Evolutionary conservation across 73 alveolate species (phyloP).

Genomic region (Urostyla sp.): DNA sequence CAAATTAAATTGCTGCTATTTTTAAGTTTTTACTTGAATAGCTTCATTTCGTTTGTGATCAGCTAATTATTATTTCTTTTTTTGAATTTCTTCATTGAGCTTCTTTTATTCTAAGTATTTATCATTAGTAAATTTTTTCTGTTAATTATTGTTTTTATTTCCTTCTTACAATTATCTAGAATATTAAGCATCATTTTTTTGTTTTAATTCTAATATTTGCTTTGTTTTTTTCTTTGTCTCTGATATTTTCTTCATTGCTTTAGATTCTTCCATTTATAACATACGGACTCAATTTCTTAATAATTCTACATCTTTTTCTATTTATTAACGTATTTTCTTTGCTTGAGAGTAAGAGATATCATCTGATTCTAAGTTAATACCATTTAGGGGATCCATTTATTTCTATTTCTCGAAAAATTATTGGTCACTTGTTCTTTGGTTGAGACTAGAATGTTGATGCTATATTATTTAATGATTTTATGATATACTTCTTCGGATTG

Average conservation of each 20-base stretch:
- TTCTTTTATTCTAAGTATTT: not conserved
- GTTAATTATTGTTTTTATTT: not conserved
- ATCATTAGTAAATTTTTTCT: not conserved
- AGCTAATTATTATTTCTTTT: not conserved
- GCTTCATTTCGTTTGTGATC: slow-evolving; percentile 9
- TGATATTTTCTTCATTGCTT: slow-evolving; percentile 1
- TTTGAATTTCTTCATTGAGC: not conserved
- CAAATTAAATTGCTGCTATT: not conserved
- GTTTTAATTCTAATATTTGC: slow-evolving; percentile 13
- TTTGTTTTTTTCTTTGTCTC: slow-evolving; percentile 26
- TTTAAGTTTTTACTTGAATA: not conserved
- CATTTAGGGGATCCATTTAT: not conserved
- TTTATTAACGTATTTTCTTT: not conserved
- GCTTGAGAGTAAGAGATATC: not conserved
- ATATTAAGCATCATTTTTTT: not conserved
- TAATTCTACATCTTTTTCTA: slow-evolving; percentile 15
- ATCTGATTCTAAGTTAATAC: not conserved
- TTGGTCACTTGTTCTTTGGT: not conserved
- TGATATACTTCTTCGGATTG: too few species aligned
- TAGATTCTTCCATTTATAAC: slow-evolving; percentile 16
- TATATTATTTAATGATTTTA: too few species aligned
- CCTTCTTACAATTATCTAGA: not conserved
- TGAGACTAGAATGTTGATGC: not conserved
- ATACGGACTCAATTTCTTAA: slow-evolving; percentile 20
- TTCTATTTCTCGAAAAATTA: not conserved